These are phyloP conservation scores for Gossypium ekmanianum DNA, from an alignment of 345 rosid species.

Conservation along the genomic window DNA sequence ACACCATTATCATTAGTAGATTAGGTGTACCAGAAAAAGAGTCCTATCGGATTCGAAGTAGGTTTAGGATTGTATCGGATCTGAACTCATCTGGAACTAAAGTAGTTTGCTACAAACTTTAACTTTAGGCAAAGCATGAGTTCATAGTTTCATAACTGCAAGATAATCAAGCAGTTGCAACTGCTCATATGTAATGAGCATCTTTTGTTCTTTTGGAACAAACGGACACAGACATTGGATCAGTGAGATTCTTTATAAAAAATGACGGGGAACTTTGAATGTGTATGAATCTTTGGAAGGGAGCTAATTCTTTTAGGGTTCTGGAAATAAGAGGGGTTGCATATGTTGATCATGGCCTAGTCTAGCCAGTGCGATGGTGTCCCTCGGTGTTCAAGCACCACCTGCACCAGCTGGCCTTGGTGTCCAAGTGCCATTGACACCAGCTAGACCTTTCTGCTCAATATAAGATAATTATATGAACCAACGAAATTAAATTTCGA, in stretches of 20 bases:
- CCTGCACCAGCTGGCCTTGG: neutral
- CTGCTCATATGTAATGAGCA: neutral
- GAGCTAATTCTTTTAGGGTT: no score
- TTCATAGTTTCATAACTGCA: slow-evolving; percentile 1
- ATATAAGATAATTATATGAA: neutral
- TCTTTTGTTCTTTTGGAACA: neutral
- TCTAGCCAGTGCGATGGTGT: neutral
- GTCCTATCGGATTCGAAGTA: neutral
- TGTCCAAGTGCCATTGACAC: neutral
- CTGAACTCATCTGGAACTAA: slow-evolving; percentile 17
- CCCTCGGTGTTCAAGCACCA: neutral
- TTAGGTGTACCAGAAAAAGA: slow-evolving; percentile 12
- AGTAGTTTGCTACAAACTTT: slow-evolving; percentile 19
- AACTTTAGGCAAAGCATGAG: slow-evolving; percentile 23
- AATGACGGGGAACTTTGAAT: no score
- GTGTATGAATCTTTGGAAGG: no score
- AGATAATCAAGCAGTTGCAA: slow-evolving; percentile 32
- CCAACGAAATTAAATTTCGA: neutral
- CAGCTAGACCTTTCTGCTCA: neutral
- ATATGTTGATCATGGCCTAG: no score
- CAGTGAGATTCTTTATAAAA: no score
- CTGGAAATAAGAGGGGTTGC: no score
- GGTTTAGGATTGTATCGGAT: neutral
- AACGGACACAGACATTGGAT: no score
- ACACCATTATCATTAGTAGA: slow-evolving; percentile 2